Base-by-base conservation (phyloP, 2,329 filamentous ascomycete species). In the Epicoccum nigrum region DNA sequence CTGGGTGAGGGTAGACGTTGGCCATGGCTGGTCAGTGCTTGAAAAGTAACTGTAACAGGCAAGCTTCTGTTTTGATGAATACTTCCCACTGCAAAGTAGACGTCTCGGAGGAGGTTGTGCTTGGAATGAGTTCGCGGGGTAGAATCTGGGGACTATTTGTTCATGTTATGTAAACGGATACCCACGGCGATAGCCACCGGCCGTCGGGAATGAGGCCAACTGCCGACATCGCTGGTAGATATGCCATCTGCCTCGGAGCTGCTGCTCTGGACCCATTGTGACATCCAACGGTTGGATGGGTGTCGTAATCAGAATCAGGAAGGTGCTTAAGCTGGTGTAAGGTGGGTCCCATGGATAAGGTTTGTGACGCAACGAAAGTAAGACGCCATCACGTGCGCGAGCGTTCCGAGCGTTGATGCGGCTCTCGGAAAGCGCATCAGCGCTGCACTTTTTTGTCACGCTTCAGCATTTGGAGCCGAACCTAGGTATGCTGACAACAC, bases 1-100 rank as follows among this genome's bases (percentile, higher is more conserved):
- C 75, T 17, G 67, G 65, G 45, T 76, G 73, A 23, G 81, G 76
- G 58, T 81, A 82, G 43, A 85, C 72, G 45, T 81, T 71, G 41
- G 58, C 32, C 57, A 64, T 63, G 44, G 30, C 32, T 40, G 27
- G 38, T 35, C 27, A 31, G 42, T 33, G 32, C 25, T 38, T 38
- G 16, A 3, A 12, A 5, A 15, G 34, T n/a, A n/a, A 17, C 32
- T 37, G 8, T 27, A 7, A 9, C 4, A 23, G 34, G 34, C 13
- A n/a, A 38, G 23, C 23, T 23, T 39, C 21, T 12, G 23, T 15
- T 7, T 25, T 25, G 23, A 6, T 25, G 23, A 6, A 9, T 25
- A 9, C 27, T 32, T 12, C 12, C 19, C 27, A 23, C 38, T 19
- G 32, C 7, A 31, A 13, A 37, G 19, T 51, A 19, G n/a, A 42